A percentile compares a stretch with the other conserved stretches of the same genome.
Evolutionary conservation across 352 stramenopile genomes (phyloP).

Genomic region (Phytopythium helicoides): DNA sequence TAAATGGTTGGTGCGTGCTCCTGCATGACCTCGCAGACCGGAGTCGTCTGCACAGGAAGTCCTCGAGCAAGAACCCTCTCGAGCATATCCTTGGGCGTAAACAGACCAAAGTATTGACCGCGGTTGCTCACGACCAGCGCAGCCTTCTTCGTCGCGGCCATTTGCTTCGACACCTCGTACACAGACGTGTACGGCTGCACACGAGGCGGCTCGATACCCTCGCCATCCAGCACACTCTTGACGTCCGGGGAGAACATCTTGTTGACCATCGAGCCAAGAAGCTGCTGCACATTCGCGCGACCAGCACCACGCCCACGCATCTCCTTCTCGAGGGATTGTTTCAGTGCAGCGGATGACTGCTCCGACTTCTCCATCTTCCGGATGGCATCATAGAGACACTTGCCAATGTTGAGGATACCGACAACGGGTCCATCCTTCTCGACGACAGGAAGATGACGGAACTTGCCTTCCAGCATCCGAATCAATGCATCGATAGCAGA

Average conservation of each 20-base stretch:
- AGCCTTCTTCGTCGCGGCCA: conserved; percentile 94
- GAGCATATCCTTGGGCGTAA: conserved; percentile 98
- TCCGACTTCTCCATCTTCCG: conserved; percentile 95
- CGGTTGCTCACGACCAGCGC: conserved; percentile 94
- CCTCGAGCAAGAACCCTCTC: conserved; percentile 93
- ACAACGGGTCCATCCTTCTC: conserved; percentile 86
- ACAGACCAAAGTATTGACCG: conserved; percentile 93
- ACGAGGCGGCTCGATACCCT: conserved; percentile 68
- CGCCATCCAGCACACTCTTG: conserved; percentile 81
- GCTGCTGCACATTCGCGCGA: conserved; percentile 41
- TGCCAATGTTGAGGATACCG: conserved; percentile 97
- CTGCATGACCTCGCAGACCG: conserved; percentile 91
- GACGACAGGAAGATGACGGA: conserved; percentile 84
- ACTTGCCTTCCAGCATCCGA: conserved; percentile 86
- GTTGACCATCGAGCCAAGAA: conserved; percentile 83
- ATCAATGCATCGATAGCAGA: conserved; percentile 84
- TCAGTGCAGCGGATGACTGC: conserved; percentile 66
- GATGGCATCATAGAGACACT: conserved; percentile 98
- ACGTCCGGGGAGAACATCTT: conserved; percentile 88
- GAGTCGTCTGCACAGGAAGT: conserved; percentile 89
- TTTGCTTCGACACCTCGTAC: conserved; percentile 91
- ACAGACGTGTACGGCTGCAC: conserved; percentile 91
- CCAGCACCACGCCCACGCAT: conserved; percentile 49
- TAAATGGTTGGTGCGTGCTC: conserved; percentile 76
- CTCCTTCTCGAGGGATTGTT: conserved; percentile 77